Evolutionary conservation across 805 yeast species (phyloP).

Genomic region (Schwanniomyces pseudopolymorphus): DNA sequence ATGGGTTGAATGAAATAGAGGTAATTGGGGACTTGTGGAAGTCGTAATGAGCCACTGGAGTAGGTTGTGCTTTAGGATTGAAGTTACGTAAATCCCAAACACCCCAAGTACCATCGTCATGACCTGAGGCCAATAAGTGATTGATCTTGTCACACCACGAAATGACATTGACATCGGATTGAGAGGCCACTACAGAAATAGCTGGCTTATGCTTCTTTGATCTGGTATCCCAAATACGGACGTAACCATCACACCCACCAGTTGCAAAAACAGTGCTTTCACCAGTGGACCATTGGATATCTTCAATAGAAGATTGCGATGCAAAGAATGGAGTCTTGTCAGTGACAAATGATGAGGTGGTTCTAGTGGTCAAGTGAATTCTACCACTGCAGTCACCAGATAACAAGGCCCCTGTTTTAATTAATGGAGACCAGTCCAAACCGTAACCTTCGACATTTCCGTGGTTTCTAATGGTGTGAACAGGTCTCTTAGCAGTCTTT

Average conservation of each 20-base stretch:
- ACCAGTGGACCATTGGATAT: constrained; percentile 92
- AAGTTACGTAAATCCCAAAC: constrained; percentile 95
- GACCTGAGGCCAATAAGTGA: constrained; percentile 90
- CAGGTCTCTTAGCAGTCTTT: constrained; percentile 73
- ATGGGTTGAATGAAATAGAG: constrained; percentile 89
- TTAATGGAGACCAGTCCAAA: constrained; percentile 91
- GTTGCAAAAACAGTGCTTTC: constrained; percentile 95
- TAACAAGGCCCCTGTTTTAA: constrained; percentile 74
- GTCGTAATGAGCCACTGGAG: constrained; percentile 91
- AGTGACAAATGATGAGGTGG: constrained; percentile 78
- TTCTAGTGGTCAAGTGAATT: constrained; percentile 74
- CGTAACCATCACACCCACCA: constrained; percentile 86
- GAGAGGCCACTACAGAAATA: constrained; percentile 74
- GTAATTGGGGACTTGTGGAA: constrained; percentile 95
- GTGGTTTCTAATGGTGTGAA: constrained; percentile 78
- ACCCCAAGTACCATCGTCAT: constrained; percentile 96
- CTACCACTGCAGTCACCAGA: constrained; percentile 90
- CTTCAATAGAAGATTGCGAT: constrained; percentile 81
- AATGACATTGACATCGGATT: constrained; percentile 87
- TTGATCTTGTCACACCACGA: constrained; percentile 91
- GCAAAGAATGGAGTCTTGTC: constrained; percentile 78
- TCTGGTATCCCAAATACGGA: constrained; percentile 96
- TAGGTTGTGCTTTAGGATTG: constrained; percentile 53
- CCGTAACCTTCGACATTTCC: constrained; percentile 98
- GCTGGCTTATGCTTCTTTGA: constrained; percentile 92